Evolutionary conservation across 176 grass and related monocot species (phyloP), one percentile per base, ranked within the genome.

Genomic region (Musa itinerans): DNA sequence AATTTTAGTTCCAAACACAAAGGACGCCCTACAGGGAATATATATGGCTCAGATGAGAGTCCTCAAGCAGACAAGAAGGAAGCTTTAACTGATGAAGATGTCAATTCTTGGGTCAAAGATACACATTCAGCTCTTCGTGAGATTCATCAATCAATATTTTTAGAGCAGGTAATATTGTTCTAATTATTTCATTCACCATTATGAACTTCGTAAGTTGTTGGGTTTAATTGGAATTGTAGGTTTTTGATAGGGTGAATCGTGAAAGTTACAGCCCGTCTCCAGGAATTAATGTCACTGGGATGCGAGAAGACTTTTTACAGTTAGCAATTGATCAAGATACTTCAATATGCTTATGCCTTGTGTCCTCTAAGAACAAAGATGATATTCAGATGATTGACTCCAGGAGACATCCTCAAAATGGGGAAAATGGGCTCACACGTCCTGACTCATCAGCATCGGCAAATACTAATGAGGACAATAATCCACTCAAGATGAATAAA

Each of bases 221-320:
- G 72, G 55, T 52, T 23, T 53, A 17, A 17, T 80, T 29, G 59
- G 24, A 81, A 21, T 57, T 76, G 70, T 68, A 96, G 92, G 89
- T 92, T 80, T 98, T 98, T 82, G 88, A 93, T 79, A 80, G 93
- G 88, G 84, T 98, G 69, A 98, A 87, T 65, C 82, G 72, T 2
- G 94, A 93, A 71, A 86, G 86, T 49, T 93, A 89, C 83, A 72
- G 51, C 75, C 81, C 85, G 73, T 80, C 84, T 10, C 79, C 88
- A 80, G 88, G 88, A 67, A 89, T 93, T 70, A 89, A 89, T 74
- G 88, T 93, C 58, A 98, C 95, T 82, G 95, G 90, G 72, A 91
- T 98, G 90, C 78, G 76, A 9, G 87, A 98, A 83, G 88, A 91
- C 79, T 86, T 98, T 83, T 84, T 98, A 79, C 88, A 98, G 64